Percentiles rank a stretch among this genome's conserved stretches.
These are phyloP conservation scores for Ettlia oleoabundans DNA, from an alignment of 139 green algal genomes.

Conservation along the genomic window DNA sequence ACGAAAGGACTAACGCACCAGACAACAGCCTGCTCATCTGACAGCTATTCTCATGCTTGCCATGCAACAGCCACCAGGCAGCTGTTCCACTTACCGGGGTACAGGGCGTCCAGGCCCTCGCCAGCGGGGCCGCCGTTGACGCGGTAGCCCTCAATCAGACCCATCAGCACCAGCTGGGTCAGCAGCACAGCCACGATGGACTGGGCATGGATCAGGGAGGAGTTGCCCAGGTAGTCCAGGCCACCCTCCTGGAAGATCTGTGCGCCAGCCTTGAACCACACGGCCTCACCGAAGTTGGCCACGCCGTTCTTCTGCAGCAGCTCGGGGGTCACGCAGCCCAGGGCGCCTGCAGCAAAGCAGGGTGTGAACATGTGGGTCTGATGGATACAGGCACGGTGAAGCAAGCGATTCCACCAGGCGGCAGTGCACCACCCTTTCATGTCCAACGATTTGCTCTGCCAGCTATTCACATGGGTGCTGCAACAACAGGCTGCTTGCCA, in stretches of 20 bases:
- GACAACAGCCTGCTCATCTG: neutral
- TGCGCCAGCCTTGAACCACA: constrained; percentile 83
- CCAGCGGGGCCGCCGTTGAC: constrained; percentile 78
- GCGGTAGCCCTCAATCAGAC: constrained; percentile 86
- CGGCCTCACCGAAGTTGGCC: constrained; percentile 63
- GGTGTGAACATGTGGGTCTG: neutral
- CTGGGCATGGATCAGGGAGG: constrained; percentile 80
- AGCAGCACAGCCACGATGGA: constrained; percentile 77
- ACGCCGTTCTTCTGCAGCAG: constrained; percentile 65
- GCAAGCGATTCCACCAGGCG: neutral
- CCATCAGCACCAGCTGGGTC: constrained; percentile 71
- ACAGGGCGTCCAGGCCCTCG: constrained; percentile 82
- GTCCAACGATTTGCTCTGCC: no score
- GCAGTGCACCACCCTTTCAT: no score
- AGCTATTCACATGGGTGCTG: constrained; percentile 44
- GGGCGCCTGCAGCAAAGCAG: constrained; percentile 56
- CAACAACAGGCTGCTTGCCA: neutral
- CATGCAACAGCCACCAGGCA: neutral
- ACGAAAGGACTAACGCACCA: no score
- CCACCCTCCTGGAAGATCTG: constrained; percentile 66
- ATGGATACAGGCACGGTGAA: neutral
- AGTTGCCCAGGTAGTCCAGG: constrained; percentile 80
- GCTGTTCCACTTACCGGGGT: constrained; percentile 68
- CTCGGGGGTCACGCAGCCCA: constrained; percentile 79
- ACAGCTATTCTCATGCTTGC: neutral